A percentile compares a stretch with the other conserved stretches of the same genome.
phyloP scores from a whole-genome alignment of 305 asterid genomes.

The Fraxinus velutina region DNA sequence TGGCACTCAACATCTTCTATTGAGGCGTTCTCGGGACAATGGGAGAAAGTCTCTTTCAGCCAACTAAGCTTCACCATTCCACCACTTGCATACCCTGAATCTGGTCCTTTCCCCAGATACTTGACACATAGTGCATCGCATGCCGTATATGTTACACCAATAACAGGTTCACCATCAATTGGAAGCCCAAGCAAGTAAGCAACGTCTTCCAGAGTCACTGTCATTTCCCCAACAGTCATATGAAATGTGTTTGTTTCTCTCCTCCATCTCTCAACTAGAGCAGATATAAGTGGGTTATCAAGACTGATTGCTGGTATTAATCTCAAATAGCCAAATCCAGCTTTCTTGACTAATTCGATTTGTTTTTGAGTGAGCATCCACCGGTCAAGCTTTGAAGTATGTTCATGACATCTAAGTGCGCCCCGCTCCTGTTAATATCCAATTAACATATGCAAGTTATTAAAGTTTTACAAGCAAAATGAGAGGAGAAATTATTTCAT shows the following conservation, averaged over 20 bases:
- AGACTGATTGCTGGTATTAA: constrained; percentile 89
- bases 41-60: constrained; percentile 81
- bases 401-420: constrained; percentile 95
- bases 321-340: constrained; percentile 87
- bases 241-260: constrained; percentile 92
- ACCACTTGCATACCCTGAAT: constrained; percentile 54
- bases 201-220: constrained; percentile 84
- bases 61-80: constrained; percentile 95
- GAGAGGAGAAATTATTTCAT: constrained; percentile 9
- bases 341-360: constrained; percentile 71
- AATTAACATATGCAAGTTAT: constrained; percentile 14
- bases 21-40: constrained; percentile 63
- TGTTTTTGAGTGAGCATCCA: constrained; percentile 83
- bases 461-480: constrained; percentile 15
- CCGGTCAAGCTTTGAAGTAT: constrained; percentile 90
- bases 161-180: constrained; percentile 85
- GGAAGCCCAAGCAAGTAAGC: constrained; percentile 84
- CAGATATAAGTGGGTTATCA: constrained; percentile 93
- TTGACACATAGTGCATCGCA: constrained; percentile 49
- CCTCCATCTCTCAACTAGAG: constrained; percentile 93
- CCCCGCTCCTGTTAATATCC: constrained; percentile 67
- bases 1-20: constrained; percentile 53
- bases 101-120: constrained; percentile 47
- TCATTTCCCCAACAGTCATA: constrained; percentile 89
- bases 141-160: constrained; percentile 73